These are phyloP conservation scores for Aspergillus indologenus DNA, from an alignment of 495 filamentous ascomycete genomes.

Conservation along the genomic window DNA sequence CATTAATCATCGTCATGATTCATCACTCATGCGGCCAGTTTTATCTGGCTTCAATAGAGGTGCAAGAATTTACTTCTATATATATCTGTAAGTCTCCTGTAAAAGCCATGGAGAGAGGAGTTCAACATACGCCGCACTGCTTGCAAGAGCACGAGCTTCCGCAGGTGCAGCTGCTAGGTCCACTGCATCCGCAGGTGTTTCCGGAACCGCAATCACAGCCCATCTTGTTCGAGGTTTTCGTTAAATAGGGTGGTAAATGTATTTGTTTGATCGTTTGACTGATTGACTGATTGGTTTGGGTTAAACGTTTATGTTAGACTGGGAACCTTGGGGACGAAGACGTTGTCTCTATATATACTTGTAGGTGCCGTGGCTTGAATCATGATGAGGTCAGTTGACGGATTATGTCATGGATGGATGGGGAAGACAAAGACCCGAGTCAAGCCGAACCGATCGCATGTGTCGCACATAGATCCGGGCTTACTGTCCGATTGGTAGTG, in stretches of 20 bases:
- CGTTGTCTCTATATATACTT: neutral
- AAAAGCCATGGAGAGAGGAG: neutral
- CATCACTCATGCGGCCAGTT: constrained; percentile 3
- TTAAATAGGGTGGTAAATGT: too few relatives aligned
- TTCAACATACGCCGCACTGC: constrained; percentile 45
- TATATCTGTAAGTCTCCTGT: neutral
- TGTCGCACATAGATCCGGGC: neutral
- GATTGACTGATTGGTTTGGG: neutral
- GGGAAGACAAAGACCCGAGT: neutral
- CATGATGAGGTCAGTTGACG: constrained; percentile 24
- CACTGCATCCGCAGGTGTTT: constrained; percentile 36
- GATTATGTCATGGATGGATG: neutral
- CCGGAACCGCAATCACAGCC: constrained; percentile 39
- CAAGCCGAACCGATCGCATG: neutral
- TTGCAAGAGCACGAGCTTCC: constrained; percentile 41
- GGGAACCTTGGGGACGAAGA: constrained; percentile 5
- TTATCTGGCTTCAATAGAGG: neutral
- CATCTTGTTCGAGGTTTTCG: constrained; percentile 31
- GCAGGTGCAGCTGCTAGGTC: constrained; percentile 39
- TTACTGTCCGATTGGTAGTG: neutral
- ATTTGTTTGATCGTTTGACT: neutral
- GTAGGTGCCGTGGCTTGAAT: constrained; percentile 8
- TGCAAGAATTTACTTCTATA: constrained; percentile 19
- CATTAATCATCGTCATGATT: neutral
- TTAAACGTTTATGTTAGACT: neutral